Conservation (phyloP, 306 rosid species). For the Vigna unguiculata region DNA sequence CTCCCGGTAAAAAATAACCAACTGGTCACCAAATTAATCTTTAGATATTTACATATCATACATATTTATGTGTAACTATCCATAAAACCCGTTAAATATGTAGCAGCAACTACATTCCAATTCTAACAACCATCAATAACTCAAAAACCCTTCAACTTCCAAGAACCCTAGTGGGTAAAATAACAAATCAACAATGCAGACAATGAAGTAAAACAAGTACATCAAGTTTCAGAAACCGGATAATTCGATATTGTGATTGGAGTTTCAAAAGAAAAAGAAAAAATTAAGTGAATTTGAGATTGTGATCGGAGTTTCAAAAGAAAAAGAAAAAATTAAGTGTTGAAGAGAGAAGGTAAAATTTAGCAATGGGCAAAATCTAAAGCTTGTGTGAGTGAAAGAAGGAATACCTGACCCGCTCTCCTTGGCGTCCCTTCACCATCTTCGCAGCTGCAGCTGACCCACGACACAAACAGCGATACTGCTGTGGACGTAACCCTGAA, state of each 20-base stretch:
- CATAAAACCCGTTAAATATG: neutral
- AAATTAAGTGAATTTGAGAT: neutral
- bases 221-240: too few relatives aligned
- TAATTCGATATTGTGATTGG: neutral
- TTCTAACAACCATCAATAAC: neutral
- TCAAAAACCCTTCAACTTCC: neutral
- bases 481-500: constrained; percentile 39
- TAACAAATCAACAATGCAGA: neutral
- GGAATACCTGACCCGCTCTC: constrained; percentile 82
- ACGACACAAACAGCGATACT: neutral
- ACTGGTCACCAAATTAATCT: neutral
- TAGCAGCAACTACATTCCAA: neutral
- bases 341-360: neutral
- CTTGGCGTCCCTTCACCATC: constrained; percentile 93
- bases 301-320: neutral
- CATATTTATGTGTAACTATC: neutral
- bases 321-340: neutral
- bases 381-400: neutral
- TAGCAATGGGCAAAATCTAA: neutral
- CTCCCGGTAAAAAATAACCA: neutral
- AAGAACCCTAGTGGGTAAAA: neutral
- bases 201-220: neutral
- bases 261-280: neutral
- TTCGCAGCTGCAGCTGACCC: constrained; percentile 9
- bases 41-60: neutral